These are phyloP conservation scores for Grosmannia serpens DNA, from an alignment of 2,329 filamentous ascomycete genomes.

Conservation along the genomic window DNA sequence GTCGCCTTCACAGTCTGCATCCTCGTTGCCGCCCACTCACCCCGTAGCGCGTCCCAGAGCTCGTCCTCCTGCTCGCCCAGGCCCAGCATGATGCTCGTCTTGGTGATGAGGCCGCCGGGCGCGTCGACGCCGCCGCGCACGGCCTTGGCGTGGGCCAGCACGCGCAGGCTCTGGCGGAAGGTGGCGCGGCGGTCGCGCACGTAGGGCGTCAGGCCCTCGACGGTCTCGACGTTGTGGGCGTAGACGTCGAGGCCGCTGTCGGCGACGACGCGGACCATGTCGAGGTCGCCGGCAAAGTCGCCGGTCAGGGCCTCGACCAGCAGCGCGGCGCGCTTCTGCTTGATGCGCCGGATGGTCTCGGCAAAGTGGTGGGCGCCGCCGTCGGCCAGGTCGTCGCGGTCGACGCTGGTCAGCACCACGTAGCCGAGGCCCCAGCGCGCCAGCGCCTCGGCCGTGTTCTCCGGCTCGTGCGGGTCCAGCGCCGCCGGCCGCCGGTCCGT, in stretches of 20 bases:
- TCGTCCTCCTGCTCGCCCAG: slow-evolving; percentile 86
- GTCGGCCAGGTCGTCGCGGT: slow-evolving; percentile 84
- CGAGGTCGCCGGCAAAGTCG: slow-evolving; percentile 74
- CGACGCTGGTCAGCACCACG: slow-evolving; percentile 86
- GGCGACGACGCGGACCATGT: slow-evolving; percentile 79
- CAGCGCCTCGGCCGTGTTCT: slow-evolving; percentile 90
- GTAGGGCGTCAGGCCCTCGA: slow-evolving; percentile 78
- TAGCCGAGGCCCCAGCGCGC: slow-evolving; percentile 90
- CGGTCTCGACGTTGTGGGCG: slow-evolving; percentile 94
- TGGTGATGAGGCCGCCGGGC: slow-evolving; percentile 65
- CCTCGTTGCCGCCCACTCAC: slow-evolving; percentile 26
- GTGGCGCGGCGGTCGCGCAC: slow-evolving; percentile 84
- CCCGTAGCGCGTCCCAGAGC: slow-evolving; percentile 63
- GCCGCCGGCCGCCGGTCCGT: slow-evolving; percentile 65
- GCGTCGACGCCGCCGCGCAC: slow-evolving; percentile 36
- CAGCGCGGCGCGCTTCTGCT: slow-evolving; percentile 65
- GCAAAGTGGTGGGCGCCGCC: slow-evolving; percentile 84
- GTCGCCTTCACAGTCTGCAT: background rate
- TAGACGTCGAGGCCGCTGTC: slow-evolving; percentile 87
- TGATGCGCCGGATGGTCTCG: slow-evolving; percentile 89
- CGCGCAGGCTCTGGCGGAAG: slow-evolving; percentile 73
- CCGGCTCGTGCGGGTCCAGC: slow-evolving; percentile 89
- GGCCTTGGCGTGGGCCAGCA: slow-evolving; percentile 72
- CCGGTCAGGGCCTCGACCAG: slow-evolving; percentile 79
- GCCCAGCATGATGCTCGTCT: slow-evolving; percentile 95